Evolutionary conservation across 2,329 filamentous ascomycete genomes (phyloP).

Genomic region (Nothophaeocryptopus gaeumannii): DNA sequence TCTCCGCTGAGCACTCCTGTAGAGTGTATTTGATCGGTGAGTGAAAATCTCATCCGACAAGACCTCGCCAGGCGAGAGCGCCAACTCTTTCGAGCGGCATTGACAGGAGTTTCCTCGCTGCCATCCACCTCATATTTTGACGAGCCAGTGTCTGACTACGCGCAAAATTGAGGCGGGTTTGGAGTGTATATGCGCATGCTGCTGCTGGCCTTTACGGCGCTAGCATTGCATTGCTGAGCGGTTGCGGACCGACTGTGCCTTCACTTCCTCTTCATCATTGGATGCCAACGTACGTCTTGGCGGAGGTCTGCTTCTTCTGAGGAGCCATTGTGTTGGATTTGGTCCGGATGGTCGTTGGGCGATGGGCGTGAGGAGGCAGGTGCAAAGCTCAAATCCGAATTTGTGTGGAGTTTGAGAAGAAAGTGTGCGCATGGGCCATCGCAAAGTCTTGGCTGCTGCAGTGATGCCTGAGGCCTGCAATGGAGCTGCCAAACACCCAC

Average conservation of each 20-base stretch:
- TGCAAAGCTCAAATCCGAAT: constrained; percentile 16
- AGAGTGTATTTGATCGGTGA: constrained; percentile 71
- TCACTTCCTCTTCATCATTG: constrained; percentile 48
- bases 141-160: constrained; percentile 35
- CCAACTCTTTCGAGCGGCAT: constrained; percentile 25
- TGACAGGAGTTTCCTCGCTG: constrained; percentile 16
- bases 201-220: constrained; percentile 20
- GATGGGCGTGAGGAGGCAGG: constrained; percentile 35
- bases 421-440: constrained; percentile 3
- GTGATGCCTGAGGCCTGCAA: constrained; percentile 1
- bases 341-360: constrained; percentile 35
- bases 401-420: constrained; percentile 13
- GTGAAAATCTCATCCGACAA: constrained; percentile 37
- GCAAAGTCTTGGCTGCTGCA: constrained; percentile 9
- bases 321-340: constrained; percentile 54
- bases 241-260: constrained; percentile 74
- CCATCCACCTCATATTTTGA: constrained; percentile 34
- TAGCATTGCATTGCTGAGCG: constrained; percentile 53
- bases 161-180: constrained; percentile 35
- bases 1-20: constrained; percentile 34
- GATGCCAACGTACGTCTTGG: constrained; percentile 54
- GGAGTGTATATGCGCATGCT: constrained; percentile 24
- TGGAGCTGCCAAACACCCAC: neutral
- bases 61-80: constrained; percentile 32
- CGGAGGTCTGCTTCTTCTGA: constrained; percentile 38